These are phyloP conservation scores for Ambrosia trifida DNA, from an alignment of 129 eudicot genomes.

Conservation along the genomic window DNA sequence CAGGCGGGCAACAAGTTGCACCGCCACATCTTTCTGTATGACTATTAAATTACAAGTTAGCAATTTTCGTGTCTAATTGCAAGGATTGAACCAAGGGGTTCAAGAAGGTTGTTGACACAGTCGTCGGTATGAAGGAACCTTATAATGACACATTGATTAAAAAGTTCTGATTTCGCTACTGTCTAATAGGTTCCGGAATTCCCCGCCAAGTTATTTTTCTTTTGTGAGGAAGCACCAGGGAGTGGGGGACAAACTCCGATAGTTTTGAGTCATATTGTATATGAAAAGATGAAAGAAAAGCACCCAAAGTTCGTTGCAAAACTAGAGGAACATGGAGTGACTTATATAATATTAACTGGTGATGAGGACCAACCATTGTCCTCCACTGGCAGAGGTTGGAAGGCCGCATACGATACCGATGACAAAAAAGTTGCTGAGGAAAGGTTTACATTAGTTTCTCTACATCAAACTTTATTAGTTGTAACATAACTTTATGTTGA, in stretches of 20 bases:
- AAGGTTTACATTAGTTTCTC: constrained; percentile 16
- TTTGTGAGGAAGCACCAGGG: constrained; percentile 76
- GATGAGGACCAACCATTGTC: constrained; percentile 75
- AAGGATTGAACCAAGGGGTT: too few species aligned
- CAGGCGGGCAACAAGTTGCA: too few species aligned
- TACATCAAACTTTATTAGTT: not conserved
- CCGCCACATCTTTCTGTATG: too few species aligned
- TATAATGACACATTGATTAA: too few species aligned
- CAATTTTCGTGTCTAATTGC: not conserved
- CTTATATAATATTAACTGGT: constrained; percentile 44
- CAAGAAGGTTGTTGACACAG: too few species aligned
- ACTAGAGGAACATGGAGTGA: constrained; percentile 33
- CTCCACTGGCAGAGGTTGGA: constrained; percentile 90
- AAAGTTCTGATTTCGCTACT: too few species aligned
- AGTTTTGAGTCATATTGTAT: constrained; percentile 57
- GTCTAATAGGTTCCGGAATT: constrained; percentile 56
- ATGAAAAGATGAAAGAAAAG: constrained; percentile 29
- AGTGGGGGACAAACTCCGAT: constrained; percentile 85
- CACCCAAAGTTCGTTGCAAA: constrained; percentile 28
- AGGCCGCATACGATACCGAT: constrained; percentile 62
- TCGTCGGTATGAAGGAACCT: too few species aligned
- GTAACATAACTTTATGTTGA: too few species aligned
- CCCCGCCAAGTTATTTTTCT: constrained; percentile 77
- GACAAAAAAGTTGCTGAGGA: constrained; percentile 75
- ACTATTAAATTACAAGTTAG: not conserved